These are phyloP conservation scores for Aspergillus candidus DNA, from an alignment of 2,329 filamentous ascomycete genomes.

Conservation along the genomic window DNA sequence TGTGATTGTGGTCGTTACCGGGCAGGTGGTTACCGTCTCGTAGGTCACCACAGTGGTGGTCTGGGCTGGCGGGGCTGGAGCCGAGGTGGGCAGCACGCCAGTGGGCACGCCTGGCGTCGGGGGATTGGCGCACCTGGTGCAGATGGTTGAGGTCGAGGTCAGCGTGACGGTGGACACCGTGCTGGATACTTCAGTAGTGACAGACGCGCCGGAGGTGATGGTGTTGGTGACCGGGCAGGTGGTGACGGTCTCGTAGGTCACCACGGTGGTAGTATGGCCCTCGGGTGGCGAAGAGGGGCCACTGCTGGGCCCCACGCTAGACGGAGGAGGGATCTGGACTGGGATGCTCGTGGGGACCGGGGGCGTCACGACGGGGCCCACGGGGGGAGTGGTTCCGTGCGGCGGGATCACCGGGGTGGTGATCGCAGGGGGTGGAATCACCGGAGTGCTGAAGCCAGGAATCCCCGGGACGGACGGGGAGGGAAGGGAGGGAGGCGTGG, in stretches of 20 bases:
- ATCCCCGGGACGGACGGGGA: not conserved
- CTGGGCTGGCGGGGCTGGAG: not conserved
- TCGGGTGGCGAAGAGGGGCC: slow-evolving; percentile 9
- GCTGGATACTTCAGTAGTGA: slow-evolving; percentile 49
- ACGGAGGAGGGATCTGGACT: not conserved
- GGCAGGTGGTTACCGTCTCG: slow-evolving; percentile 25
- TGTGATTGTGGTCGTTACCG: slow-evolving; percentile 29
- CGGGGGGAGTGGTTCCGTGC: not conserved
- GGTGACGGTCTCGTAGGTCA: slow-evolving; percentile 25
- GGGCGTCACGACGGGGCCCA: not conserved
- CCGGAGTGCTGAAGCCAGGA: not conserved
- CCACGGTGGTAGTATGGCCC: slow-evolving; percentile 18
- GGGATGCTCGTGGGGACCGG: not conserved
- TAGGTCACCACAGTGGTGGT: slow-evolving; percentile 21
- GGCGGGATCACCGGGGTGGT: slow-evolving; percentile 7
- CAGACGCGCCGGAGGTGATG: slow-evolving; percentile 41
- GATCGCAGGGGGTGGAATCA: slow-evolving; percentile 1
- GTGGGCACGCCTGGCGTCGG: not conserved
- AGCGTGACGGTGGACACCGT: slow-evolving; percentile 49
- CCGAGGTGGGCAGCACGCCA: slow-evolving; percentile 11
- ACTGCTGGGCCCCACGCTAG: slow-evolving; percentile 2
- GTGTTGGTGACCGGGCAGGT: slow-evolving; percentile 27
- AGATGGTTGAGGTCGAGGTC: slow-evolving; percentile 23
- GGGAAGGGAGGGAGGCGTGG: slow-evolving; percentile 3
- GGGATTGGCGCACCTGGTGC: slow-evolving; percentile 12